Evolutionary conservation across 768 basidiomycete species (phyloP).

Genomic region (Holtermannia corniformis): DNA sequence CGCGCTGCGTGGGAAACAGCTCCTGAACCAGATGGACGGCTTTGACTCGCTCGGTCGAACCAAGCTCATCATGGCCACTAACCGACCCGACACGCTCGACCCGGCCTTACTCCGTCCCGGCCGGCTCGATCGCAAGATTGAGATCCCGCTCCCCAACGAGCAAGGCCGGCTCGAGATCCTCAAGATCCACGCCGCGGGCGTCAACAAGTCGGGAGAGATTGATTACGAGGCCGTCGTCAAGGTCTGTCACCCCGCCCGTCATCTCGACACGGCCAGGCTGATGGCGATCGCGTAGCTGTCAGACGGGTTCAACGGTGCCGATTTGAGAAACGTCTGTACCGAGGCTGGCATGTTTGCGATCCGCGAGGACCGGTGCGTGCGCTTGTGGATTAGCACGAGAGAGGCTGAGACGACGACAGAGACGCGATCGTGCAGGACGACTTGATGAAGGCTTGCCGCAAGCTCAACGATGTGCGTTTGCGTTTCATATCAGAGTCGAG

Average conservation of each 20-base stretch:
- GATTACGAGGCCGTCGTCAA: constrained; percentile 98
- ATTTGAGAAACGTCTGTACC: constrained; percentile 86
- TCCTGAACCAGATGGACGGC: constrained; percentile 98
- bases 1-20: constrained; percentile 44
- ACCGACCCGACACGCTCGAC: constrained; percentile 94
- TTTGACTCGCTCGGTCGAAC: constrained; percentile 93
- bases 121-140: constrained; percentile 92
- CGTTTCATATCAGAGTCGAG: background rate
- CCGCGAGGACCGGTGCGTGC: constrained; percentile 68
- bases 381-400: background rate
- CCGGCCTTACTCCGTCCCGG: constrained; percentile 94
- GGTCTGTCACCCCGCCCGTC: constrained; percentile 45
- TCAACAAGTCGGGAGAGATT: constrained; percentile 90
- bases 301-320: constrained; percentile 92
- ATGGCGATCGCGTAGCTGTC: constrained; percentile 64
- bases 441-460: constrained; percentile 88
- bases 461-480: constrained; percentile 63
- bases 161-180: constrained; percentile 92
- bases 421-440: constrained; percentile 92
- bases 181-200: constrained; percentile 89
- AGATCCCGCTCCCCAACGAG: constrained; percentile 94
- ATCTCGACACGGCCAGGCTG: background rate
- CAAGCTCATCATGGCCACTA: constrained; percentile 99
- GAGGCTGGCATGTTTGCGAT: constrained; percentile 79
- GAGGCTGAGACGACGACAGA: constrained; percentile 41